Base-by-base conservation (phyloP, 768 basidiomycete species). In the Chalciporus pseudorubinellus region DNA sequence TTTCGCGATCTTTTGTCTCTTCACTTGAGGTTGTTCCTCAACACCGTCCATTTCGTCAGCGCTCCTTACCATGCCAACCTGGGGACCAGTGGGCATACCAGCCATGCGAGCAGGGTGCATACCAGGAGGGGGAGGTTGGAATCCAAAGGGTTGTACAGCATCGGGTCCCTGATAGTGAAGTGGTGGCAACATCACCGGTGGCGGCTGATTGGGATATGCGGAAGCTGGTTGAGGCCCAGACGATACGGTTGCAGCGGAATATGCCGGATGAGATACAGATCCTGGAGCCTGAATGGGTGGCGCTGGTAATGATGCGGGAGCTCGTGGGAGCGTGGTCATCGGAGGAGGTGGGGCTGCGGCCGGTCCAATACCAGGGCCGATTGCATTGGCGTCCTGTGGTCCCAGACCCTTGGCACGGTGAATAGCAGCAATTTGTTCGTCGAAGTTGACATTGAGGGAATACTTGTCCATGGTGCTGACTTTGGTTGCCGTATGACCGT, bases 401-500 rank as follows among this genome's bases (percentile, higher is more conserved):
- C 89, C 87, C 28, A 95, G 80, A 71, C 92, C 93, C 68, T 93
- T 92, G 21, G 92, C 83, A 51, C 88, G 88, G 72, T 97, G 95
- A 52, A 98, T 93, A 43, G 94, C 92, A 39, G 92, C 92, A 67
- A 99, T 99, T 68, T 99, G 97, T 64, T 98, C 94, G 72, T 98
- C 93, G 67, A 98, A 86, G 67, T 93, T 95, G 75, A 91, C 93
- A 56, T 88, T 87, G 14, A 84, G 85, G 44, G 94, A 94, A 76
- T 87, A 99, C 65, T 92, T 92, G 78, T 94, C 90, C 64, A 94
- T 76, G 1, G 93, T 97, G 59, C 83, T 84, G 44, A 87, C 87
- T 72, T 95, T 98, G 39, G 92, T 89, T 39, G 92, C 89, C 2
- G 95, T 95, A 70, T 98, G 95, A 61, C 97, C 97, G 71, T 98